phyloP scores from a whole-genome alignment of 305 asterid genomes.

The Striga hermonthica region DNA sequence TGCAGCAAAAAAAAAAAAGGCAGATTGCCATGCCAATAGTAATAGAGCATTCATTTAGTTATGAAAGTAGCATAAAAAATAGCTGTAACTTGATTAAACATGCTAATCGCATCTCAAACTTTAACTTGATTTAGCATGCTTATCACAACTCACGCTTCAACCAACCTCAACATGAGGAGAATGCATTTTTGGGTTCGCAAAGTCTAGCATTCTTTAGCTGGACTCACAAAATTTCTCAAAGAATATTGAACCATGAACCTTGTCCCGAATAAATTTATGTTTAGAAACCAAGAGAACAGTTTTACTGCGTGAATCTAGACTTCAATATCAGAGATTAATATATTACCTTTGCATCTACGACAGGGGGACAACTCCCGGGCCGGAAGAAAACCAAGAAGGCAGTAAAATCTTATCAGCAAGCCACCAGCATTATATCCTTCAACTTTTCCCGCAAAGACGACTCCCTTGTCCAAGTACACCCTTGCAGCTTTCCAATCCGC shows the following conservation, averaged over 20 bases:
- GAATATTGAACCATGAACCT: no score
- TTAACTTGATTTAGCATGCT: neutral
- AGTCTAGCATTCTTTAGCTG: neutral
- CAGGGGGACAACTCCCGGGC: constrained; percentile 79
- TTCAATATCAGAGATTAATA: constrained; percentile 12
- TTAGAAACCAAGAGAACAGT: constrained; percentile 13
- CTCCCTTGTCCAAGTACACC: constrained; percentile 60
- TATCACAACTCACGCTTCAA: neutral
- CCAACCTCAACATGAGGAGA: neutral
- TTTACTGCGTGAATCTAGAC: constrained; percentile 5
- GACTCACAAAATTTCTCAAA: neutral
- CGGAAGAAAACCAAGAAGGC: constrained; percentile 85
- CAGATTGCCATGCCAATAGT: constrained; percentile 5
- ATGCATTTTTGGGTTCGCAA: constrained; percentile 4
- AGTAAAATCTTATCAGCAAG: constrained; percentile 72
- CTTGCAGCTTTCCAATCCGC: constrained; percentile 95
- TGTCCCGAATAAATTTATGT: neutral
- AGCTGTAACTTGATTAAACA: constrained; percentile 2
- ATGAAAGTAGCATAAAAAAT: constrained; percentile 5
- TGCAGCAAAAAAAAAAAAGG: neutral
- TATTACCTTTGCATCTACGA: constrained; percentile 73
- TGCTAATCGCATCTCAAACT: constrained; percentile 14
- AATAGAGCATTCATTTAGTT: neutral
- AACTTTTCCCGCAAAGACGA: constrained; percentile 57
- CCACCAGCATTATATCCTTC: constrained; percentile 86